Percentiles rank a stretch among this genome's conserved stretches.
phyloP scores from a whole-genome alignment of 176 grass and related monocot species.

The Aegilops sharonensis region DNA sequence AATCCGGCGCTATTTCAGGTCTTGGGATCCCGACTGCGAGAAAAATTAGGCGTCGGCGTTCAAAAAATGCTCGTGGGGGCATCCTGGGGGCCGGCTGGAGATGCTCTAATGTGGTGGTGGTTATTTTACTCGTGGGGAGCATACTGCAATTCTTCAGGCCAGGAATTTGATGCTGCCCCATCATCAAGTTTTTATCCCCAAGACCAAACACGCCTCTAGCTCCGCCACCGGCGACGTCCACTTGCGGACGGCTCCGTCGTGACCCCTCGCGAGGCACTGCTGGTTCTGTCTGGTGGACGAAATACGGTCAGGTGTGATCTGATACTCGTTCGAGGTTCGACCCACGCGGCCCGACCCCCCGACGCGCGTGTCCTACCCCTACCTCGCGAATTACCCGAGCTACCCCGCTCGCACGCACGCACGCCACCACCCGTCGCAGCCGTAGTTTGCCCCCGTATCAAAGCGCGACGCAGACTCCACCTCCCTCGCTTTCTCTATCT shows the following conservation, averaged over 20 bases:
- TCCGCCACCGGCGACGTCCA: not conserved
- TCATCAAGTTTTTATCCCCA: no score
- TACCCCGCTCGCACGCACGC: constrained; percentile 19
- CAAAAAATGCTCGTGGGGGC: no score
- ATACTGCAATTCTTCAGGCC: no score
- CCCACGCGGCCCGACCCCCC: constrained; percentile 31
- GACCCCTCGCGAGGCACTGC: not conserved
- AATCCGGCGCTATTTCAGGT: no score
- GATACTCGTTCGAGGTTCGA: not conserved
- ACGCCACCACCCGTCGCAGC: constrained; percentile 21
- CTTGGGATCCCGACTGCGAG: no score
- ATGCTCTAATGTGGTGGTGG: no score
- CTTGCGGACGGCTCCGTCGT: not conserved
- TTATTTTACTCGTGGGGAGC: no score
- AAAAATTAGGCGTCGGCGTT: no score
- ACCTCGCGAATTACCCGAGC: constrained; percentile 31
- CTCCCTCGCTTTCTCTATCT: constrained; percentile 5
- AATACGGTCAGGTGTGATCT: not conserved
- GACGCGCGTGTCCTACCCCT: constrained; percentile 16
- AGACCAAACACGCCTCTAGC: no score
- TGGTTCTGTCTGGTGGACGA: not conserved
- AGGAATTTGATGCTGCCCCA: no score
- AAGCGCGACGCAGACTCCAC: constrained; percentile 39
- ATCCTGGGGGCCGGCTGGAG: no score
- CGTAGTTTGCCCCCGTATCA: constrained; percentile 23